phyloP scores from a whole-genome alignment of 2,329 filamentous ascomycete species.

The Clonostachys solani region DNA sequence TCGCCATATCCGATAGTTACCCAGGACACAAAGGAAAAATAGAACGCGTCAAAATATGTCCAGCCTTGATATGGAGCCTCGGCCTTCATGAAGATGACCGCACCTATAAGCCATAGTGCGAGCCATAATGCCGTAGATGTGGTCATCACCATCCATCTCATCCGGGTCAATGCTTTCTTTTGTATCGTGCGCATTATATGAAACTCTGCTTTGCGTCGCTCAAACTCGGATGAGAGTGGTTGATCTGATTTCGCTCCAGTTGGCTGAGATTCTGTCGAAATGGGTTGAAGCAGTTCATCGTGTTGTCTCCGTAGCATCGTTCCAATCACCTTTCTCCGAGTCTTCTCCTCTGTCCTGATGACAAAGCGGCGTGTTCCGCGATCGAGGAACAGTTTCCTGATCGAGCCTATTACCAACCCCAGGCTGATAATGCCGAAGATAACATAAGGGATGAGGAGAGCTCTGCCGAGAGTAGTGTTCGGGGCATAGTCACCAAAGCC shows the following conservation, averaged over 20 bases:
- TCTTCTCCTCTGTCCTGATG: constrained; percentile 56
- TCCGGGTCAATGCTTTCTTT: constrained; percentile 54
- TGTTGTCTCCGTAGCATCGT: constrained; percentile 38
- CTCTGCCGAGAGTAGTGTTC: constrained; percentile 52
- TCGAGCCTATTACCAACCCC: constrained; percentile 77
- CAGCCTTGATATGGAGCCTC: constrained; percentile 54
- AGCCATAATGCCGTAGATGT: constrained; percentile 66
- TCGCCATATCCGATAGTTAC: constrained; percentile 89
- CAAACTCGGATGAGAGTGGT: constrained; percentile 33
- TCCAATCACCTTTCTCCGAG: constrained; percentile 42
- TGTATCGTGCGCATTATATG: constrained; percentile 81
- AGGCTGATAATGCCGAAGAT: constrained; percentile 80
- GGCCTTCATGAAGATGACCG: constrained; percentile 61
- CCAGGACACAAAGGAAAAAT: constrained; percentile 81
- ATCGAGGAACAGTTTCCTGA: constrained; percentile 62
- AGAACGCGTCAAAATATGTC: constrained; percentile 77
- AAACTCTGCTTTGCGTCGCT: constrained; percentile 68
- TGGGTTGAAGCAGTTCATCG: constrained; percentile 44
- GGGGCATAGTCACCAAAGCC: constrained; percentile 55
- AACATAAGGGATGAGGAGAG: constrained; percentile 77
- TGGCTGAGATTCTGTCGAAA: constrained; percentile 17
- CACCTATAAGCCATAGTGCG: constrained; percentile 76
- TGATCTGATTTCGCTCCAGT: not conserved
- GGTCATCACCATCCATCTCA: constrained; percentile 70
- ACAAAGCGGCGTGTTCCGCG: constrained; percentile 49